phyloP scores from a whole-genome alignment of 495 filamentous ascomycete species.

The Neurospora pannonica region DNA sequence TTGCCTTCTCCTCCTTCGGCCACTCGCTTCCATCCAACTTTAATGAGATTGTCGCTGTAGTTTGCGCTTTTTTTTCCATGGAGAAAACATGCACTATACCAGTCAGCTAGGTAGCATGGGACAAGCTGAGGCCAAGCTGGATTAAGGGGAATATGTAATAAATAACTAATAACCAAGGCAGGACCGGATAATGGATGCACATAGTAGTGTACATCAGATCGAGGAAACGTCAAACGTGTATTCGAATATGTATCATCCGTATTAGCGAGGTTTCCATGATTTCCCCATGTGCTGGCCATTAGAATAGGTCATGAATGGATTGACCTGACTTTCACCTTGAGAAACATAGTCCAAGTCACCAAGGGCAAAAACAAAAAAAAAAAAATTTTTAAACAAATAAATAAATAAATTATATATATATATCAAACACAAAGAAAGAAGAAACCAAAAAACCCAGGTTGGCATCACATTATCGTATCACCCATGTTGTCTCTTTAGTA shows the following conservation, averaged over 20 bases:
- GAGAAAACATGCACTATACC: not conserved
- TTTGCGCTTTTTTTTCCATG: not conserved
- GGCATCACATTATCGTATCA: not conserved
- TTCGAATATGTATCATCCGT: not conserved
- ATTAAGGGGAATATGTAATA: not conserved
- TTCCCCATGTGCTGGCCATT: not conserved
- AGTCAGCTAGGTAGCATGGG: not conserved
- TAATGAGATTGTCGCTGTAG: not conserved
- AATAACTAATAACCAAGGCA: not conserved
- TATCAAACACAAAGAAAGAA: not conserved
- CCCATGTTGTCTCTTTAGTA: not conserved
- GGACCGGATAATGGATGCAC: not conserved
- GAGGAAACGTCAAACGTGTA: not conserved
- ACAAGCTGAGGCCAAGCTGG: not conserved
- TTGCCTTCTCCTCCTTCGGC: not conserved
- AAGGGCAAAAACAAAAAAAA: not conserved
- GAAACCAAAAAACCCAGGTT: not conserved
- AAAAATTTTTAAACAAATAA: no score
- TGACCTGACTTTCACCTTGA: not conserved
- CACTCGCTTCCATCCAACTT: not conserved
- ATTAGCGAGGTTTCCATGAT: not conserved
- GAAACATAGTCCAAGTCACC: not conserved
- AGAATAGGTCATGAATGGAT: not conserved
- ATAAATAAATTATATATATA: no score
- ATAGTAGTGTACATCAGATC: not conserved